phyloP scores from a whole-genome alignment of 371 early-diverging fungal genomes.

The Mucor velutinosus region DNA sequence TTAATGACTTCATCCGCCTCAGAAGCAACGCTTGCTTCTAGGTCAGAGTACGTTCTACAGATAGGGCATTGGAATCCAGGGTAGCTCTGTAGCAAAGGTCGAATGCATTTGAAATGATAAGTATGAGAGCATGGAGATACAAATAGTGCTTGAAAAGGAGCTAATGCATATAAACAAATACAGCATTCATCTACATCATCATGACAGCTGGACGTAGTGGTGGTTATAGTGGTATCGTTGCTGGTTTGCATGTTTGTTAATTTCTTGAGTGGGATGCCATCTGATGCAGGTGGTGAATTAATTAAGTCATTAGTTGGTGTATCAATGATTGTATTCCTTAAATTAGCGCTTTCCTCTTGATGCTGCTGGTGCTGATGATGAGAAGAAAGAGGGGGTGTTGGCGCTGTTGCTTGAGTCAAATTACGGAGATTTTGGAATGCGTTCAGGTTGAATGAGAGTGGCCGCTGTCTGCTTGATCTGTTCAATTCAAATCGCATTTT shows the following conservation, averaged over 20 bases:
- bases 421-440: constrained; percentile 36
- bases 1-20: constrained; percentile 63
- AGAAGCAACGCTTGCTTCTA: constrained; percentile 82
- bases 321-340: neutral
- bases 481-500: constrained; percentile 83
- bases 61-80: constrained; percentile 92
- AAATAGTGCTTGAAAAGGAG: constrained; percentile 92
- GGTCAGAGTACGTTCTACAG: constrained; percentile 92
- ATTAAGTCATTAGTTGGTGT: neutral
- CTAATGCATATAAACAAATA: constrained; percentile 90
- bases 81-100: constrained; percentile 70
- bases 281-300: neutral
- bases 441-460: constrained; percentile 24
- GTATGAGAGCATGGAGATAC: constrained; percentile 94
- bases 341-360: neutral
- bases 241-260: constrained; percentile 1
- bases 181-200: constrained; percentile 78
- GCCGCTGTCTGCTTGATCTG: constrained; percentile 38
- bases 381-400: neutral
- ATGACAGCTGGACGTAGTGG: neutral
- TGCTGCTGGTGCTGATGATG: constrained; percentile 12
- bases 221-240: neutral
- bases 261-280: neutral
- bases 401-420: constrained; percentile 11
- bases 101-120: constrained; percentile 94